Percentiles rank a stretch among this genome's conserved stretches.
phyloP scores from a whole-genome alignment of 75 land plant genomes.

The Selaginella moellendorffii region DNA sequence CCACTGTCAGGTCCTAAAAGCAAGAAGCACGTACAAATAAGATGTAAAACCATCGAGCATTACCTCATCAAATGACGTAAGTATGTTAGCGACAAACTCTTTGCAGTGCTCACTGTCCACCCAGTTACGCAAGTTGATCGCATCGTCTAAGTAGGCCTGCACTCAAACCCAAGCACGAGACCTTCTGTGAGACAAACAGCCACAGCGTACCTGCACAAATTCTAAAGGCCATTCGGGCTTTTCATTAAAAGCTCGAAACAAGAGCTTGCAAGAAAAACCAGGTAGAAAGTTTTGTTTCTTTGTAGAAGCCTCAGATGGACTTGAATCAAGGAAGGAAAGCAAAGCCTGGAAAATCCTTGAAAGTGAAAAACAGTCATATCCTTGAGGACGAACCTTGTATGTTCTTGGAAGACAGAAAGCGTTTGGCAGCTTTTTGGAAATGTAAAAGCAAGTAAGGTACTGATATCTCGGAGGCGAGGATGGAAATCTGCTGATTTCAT shows the following conservation, averaged over 20 bases:
- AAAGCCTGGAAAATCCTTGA: constrained; percentile 18
- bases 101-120: constrained; percentile 28
- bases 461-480: constrained; percentile 17
- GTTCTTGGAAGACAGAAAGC: constrained; percentile 23
- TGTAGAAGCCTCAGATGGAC: neutral
- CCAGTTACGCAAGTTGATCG: constrained; percentile 21
- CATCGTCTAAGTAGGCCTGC: constrained; percentile 27
- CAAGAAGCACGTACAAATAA: too few species aligned
- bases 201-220: constrained; percentile 25
- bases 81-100: constrained; percentile 24
- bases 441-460: constrained; percentile 15
- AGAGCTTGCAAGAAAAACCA: constrained; percentile 25
- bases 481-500: constrained; percentile 19
- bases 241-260: constrained; percentile 22
- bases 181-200: neutral
- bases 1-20: constrained; percentile 15
- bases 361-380: constrained; percentile 15
- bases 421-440: constrained; percentile 27
- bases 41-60: too few species aligned
- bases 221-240: constrained; percentile 33
- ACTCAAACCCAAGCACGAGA: constrained; percentile 2
- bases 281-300: constrained; percentile 20
- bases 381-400: constrained; percentile 15
- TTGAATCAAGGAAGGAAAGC: constrained; percentile 16
- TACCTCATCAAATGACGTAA: constrained; percentile 26